Evolutionary conservation across 495 filamentous ascomycete genomes (phyloP).

Genomic region (Neurospora sp.): DNA sequence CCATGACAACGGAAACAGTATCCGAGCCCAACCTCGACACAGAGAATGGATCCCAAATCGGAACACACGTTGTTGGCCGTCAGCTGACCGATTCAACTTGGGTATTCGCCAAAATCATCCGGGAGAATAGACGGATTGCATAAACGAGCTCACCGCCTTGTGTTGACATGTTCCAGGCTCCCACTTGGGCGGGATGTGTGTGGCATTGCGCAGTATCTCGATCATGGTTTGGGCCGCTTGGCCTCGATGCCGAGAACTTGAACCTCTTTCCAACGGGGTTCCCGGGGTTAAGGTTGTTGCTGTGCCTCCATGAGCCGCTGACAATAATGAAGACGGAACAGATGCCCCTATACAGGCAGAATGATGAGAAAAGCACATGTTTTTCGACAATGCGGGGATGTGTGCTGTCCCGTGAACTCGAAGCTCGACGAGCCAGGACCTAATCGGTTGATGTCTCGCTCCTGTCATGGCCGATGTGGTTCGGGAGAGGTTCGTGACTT

Average conservation of each 20-base stretch:
- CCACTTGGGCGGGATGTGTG: not conserved
- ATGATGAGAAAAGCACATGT: not conserved
- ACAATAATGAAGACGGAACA: not conserved
- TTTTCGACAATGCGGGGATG: not conserved
- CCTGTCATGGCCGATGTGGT: not conserved
- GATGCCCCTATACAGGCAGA: not conserved
- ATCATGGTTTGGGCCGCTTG: not conserved
- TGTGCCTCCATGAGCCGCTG: not conserved
- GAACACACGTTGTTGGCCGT: not conserved
- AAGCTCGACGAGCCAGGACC: not conserved
- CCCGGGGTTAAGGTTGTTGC: not conserved
- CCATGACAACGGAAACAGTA: not conserved
- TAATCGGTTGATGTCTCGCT: not conserved
- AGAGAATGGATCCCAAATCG: not conserved
- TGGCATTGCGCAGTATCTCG: not conserved
- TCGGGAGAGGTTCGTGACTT: not conserved
- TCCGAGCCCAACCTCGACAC: not conserved
- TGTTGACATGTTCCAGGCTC: not conserved
- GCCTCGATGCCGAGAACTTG: not conserved
- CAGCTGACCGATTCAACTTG: not conserved
- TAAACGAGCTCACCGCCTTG: not conserved
- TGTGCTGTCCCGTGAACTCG: not conserved
- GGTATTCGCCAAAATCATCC: not conserved
- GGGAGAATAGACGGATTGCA: not conserved
- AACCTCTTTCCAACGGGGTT: not conserved